Evolutionary conservation across 1,139 yeast genomes (phyloP), one percentile per base, ranked within the genome.

Genomic region (Kodamaea derodonti): DNA sequence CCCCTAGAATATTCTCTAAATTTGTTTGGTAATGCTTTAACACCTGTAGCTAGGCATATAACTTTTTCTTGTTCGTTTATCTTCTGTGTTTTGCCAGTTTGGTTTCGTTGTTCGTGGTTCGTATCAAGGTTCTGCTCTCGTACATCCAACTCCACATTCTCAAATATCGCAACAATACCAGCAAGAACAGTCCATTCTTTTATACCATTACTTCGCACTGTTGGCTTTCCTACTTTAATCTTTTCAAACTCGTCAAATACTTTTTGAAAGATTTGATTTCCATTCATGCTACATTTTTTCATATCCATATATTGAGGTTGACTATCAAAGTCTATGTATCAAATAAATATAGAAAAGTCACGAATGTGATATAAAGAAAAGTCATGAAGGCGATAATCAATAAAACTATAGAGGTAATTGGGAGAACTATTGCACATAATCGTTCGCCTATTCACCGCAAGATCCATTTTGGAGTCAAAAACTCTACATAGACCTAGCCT

Each of bases 181-280:
- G 95, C 87, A 16, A 88, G 47, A 1, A 87, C 86, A 0, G 96
- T 85, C 90, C 95, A 87, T 59, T 88, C 97, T 29, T 58, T 52
- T 0, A 65, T 62, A 0, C 87, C 88, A 52, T 84, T 82, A 3
- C 84, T 68, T 26, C 85, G 60, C 1, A 51, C 45, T 0, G 53
- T 49, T 0, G 95, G 95, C 50, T 78, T 83, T 1, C 84, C 80
- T 10, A 63, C 46, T 33, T 52, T 54, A 9, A 45, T 20, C 9
- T 38, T 27, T 28, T 54, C 47, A 44, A 59, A 60, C 10, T 33
- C 23, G 10, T 34, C 36, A 4, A 56, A 41, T 5, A 57, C 54
- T 6, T 29, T n/a, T 15, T 36, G 31, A 12, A 47, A 41, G 11
- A 43, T 31, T 15, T 24, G 22, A 25, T 33, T 34, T 4, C 42